Evolutionary conservation across 345 rosid genomes (phyloP), one percentile per base, ranked within the genome.

Genomic region (Citrus sp.): DNA sequence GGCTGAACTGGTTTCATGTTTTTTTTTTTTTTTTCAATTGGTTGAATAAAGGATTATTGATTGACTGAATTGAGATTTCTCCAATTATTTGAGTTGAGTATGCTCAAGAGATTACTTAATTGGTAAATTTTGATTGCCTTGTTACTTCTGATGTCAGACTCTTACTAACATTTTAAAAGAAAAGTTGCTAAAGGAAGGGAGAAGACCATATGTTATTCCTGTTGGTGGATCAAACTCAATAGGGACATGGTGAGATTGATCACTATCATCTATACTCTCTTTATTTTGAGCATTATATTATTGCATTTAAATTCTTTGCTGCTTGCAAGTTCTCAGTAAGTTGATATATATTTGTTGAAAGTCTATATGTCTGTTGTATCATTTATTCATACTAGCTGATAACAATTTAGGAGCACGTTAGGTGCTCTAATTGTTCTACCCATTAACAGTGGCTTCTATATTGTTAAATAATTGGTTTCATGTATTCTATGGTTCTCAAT

Each of bases 171-270:
- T 88, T 28, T 78, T 95, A 81, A 92, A 92, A 87, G 97, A 93
- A 81, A 88, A 84, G 85, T 85, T 95, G 82, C 79, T 85, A n/a
- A 89, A 87, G 14, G 90, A 92, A 91, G 98, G 98, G 25, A 88
- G 87, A 80, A 95, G 85, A 68, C 99, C 99, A 3, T 93, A 95
- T 85, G 94, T 93, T 67, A 90, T 93, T 78, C 99, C 99, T 6
- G 98, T 91, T 59, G 99, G 98, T 58, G 99, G 99, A 81, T 95
- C 99, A 34, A 92, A 93, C 87, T 89, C 97, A 34, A 32, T 95
- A 67, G 99, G 99, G 81, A 91, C 99, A 70, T 95, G 99, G 98
- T 95, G 87, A 92, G 91, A 83, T 70, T 78, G 32, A 55, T 19
- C 61, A 30, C 56, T 28, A 40, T 28, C 32, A 6, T 74, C n/a